Evolutionary conservation across 2,329 filamentous ascomycete genomes (phyloP).

Genomic region (Fusarium sp.): DNA sequence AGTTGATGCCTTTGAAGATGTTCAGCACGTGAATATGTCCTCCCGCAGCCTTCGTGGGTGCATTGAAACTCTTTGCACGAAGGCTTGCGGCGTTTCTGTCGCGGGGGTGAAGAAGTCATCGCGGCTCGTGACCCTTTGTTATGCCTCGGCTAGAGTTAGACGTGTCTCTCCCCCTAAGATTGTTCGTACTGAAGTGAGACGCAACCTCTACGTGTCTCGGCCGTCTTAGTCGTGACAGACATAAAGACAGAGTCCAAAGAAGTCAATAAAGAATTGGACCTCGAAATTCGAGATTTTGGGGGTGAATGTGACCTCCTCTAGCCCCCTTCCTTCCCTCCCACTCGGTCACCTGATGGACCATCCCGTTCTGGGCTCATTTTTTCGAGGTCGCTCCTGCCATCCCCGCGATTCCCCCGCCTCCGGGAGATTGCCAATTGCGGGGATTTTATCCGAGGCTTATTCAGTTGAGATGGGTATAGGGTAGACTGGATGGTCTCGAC

Average conservation of each 20-base stretch:
- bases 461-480: slow-evolving; percentile 8
- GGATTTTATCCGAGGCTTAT: slow-evolving; percentile 5
- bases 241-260: slow-evolving; percentile 6
- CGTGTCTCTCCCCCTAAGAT: slow-evolving; percentile 1
- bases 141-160: slow-evolving; percentile 27
- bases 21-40: slow-evolving; percentile 47
- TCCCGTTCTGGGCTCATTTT: slow-evolving; percentile 34
- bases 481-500: neutral
- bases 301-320: slow-evolving; percentile 23
- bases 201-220: slow-evolving; percentile 1
- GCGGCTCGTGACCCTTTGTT: slow-evolving; percentile 26
- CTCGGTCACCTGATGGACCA: slow-evolving; percentile 38
- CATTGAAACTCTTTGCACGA: slow-evolving; percentile 49
- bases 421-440: slow-evolving; percentile 28
- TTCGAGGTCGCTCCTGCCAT: slow-evolving; percentile 7
- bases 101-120: slow-evolving; percentile 47
- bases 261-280: slow-evolving; percentile 4
- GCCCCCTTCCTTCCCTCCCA: slow-evolving; percentile 15
- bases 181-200: neutral
- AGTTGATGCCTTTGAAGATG: slow-evolving; percentile 47
- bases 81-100: slow-evolving; percentile 49
- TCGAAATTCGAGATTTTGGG: slow-evolving; percentile 40
- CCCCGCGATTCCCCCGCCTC: slow-evolving; percentile 38
- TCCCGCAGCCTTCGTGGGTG: slow-evolving; percentile 48
- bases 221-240: neutral